Evolutionary conservation across 1,284 basidiomycete genomes (phyloP), one percentile per base, ranked within the genome.

Genomic region (Ganoderma sinense): DNA sequence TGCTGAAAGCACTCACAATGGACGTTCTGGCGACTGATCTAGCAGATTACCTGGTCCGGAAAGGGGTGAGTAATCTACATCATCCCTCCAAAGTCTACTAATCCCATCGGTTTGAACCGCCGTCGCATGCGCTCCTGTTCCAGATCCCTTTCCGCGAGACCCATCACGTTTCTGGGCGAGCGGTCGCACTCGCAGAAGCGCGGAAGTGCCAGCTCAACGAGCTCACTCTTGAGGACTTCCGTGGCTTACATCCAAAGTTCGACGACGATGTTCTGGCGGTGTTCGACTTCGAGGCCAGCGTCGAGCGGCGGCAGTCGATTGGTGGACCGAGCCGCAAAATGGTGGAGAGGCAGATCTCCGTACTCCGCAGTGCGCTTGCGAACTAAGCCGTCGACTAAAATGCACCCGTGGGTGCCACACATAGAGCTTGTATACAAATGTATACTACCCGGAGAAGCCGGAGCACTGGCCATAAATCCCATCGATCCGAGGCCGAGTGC

Each of bases 1-100:
- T 99, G 97, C 87, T 87, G 61, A 86, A 88, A 66, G 96, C 96
- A 0, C 82, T 99, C 75, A 98, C 97, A 11, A 96, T 96, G 89
- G 97, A 99, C 81, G 95, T 99, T 76, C 91, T 99, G 58, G 97
- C 97, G 7, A 99, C 97, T 16, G 97, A 99, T 79, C 84, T 99
- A 48, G 98, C 97, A 11, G 97, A 99, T 80, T 99, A 99, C 82
- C 92, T 99, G 58, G 97, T 99, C 71, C 93, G 97, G 77, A 98
- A 98, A 87, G 97, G 97, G 73, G 96, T 97, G 81, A 77, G 93
- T 86, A 36, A 18, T 51, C 7, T 10, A 33, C 40, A 43, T n/a
- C 18, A 23, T 62, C 33, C 56, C 56, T 62, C 43, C 16, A 45
- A 26, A 55, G 66, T 55, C 64, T 58, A 64, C 64, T 60, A 58